Evolutionary conservation across 2,329 filamentous ascomycete species (phyloP).

Genomic region (Ophiostoma quercus): DNA sequence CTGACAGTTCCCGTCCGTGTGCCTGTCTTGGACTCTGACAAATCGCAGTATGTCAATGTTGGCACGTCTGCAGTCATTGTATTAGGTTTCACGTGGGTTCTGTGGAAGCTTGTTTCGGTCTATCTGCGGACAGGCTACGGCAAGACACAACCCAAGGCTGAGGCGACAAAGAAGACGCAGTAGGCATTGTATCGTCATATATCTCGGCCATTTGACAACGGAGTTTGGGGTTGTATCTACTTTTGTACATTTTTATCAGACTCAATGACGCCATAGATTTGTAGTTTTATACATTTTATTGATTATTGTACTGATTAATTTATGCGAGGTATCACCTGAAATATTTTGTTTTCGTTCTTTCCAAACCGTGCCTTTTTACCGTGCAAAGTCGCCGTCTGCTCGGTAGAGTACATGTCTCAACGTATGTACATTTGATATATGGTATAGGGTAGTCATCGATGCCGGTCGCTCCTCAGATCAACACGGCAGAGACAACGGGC

Average conservation of each 20-base stretch:
- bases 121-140: constrained; percentile 36
- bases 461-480: neutral
- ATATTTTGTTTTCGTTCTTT: neutral
- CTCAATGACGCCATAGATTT: neutral
- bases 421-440: neutral
- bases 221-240: neutral
- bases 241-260: neutral
- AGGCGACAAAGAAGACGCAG: constrained; percentile 27
- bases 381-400: neutral
- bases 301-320: neutral
- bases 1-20: constrained; percentile 55
- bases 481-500: neutral
- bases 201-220: neutral
- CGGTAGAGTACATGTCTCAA: neutral
- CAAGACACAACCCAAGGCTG: constrained; percentile 24
- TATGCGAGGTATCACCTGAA: neutral
- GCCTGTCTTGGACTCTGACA: constrained; percentile 58
- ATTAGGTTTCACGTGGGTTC: constrained; percentile 64
- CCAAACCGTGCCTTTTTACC: neutral
- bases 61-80: constrained; percentile 56
- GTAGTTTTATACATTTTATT: neutral
- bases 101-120: constrained; percentile 51
- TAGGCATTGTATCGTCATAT: constrained; percentile 9
- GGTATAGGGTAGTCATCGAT: neutral
- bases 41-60: constrained; percentile 44